Base-by-base conservation (phyloP, 768 basidiomycete genomes). In the Termitomyces sp. region DNA sequence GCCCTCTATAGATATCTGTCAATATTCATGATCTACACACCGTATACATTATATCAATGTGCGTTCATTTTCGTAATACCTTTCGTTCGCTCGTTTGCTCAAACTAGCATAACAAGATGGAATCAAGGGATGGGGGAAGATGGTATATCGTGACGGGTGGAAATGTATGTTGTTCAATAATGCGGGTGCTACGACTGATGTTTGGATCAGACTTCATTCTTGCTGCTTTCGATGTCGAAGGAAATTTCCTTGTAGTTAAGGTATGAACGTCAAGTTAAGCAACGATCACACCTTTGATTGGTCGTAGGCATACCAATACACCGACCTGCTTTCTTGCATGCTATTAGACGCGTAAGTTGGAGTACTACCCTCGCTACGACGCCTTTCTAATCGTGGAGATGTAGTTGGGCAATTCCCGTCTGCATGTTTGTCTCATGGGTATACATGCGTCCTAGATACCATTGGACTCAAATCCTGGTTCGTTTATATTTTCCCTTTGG, bases 1-100 rank as follows among this genome's bases (percentile, higher is more conserved):
- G 3, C 20, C 52, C 48, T 40, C 45, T 52, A 22, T 61, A 93
- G 92, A 62, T 94, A 94, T 72, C 86, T 92, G 65, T 79, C 89
- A 5, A 66, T 94, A 24, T 90, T 88, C 68, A 47, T 79, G 28
- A 71, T 84, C 55, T 94, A 93, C 67, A 92, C 92, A 24, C 92
- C 92, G 0, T 94, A 92, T 74, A 94, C 92, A 38, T 90, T 94
- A 35, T 93, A 92, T 68, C 77, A 84, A 74, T 94, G 90, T 92
- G 63, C 55, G 88, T 67, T 3, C 10, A 24, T 14, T 55, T 28
- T 41, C 35, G 26, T 46, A 16, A 54, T 55, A 8, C 52, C 11
- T 45, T 55, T 43, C 30, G n/a, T 54, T n/a, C 14, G 18, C 11
- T 48, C 22, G 18, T 32, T 56, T 47, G 22, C 50, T 54, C 20